Base-by-base conservation (phyloP, 2,329 filamentous ascomycete species). In the Penicillium sp. region DNA sequence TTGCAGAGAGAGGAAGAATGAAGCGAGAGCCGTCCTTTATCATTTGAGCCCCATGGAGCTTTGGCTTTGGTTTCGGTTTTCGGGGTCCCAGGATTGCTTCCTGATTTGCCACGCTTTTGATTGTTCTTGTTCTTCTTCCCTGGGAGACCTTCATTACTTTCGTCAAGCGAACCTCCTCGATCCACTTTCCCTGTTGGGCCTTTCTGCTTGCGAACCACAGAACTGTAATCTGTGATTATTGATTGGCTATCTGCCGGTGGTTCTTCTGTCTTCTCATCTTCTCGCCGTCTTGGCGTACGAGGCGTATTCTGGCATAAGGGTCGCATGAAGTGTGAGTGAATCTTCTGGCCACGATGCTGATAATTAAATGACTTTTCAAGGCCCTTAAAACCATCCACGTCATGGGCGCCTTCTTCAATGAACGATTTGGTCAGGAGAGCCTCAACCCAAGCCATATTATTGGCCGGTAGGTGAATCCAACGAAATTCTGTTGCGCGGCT, bases 391-490 rank as follows among this genome's bases (percentile, higher is more conserved):
- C 82, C 82, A 65, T 87, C 83, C 1, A 87, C 81, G 66, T 88
- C 85, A n/a, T 79, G 79, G 16, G 82, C 80, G 0, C 84, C 84
- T 37, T 84, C 82, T 67, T 88, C 86, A 33, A 88, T 83, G 62
- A 88, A 88, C 8, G 80, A 80, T 61, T 88, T 88, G 1, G 84
- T 84, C n/a, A 88, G 72, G 1, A 88, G 73, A 0, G 84, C 81
- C 69, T 88, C 85, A 4, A 84, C 81, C 86, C 86, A 88, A 1
- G 82, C 80, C 71, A 74, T 72, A 24, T 83, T 82, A 60, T 83
- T 83, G 3, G 80, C 80, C 5, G 81, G 81, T 6, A 83, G 70
- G 70, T 83, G 81, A 49, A 83, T 82, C 81, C 81, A 83, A 21
- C 80, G 73, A 52, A 82, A 82, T 43, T 79, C 74, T 4, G 79